Percentiles rank a stretch among this genome's conserved stretches.
These are phyloP conservation scores for Yamadazyma friedrichii DNA, from an alignment of 1,139 yeast genomes.

Conservation along the genomic window DNA sequence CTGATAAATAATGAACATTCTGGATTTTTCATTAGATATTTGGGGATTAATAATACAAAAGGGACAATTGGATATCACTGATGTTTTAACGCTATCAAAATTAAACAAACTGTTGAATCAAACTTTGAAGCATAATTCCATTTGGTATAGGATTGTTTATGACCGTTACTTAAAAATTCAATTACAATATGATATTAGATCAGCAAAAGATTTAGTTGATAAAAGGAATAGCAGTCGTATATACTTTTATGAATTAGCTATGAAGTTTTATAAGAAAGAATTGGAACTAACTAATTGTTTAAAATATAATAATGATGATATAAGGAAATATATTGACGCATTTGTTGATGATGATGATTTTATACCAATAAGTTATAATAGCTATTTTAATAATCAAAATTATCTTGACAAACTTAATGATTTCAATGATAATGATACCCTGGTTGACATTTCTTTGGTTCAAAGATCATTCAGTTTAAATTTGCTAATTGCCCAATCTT, in stretches of 20 bases:
- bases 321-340: conserved; percentile 11
- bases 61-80: conserved; percentile 20
- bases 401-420: neutral
- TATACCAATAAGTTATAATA: conserved; percentile 17
- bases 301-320: conserved; percentile 9
- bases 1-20: conserved; percentile 2
- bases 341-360: conserved; percentile 17
- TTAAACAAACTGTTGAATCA: conserved; percentile 13
- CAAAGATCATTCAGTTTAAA: conserved; percentile 10
- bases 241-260: conserved; percentile 8
- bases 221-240: neutral
- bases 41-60: conserved; percentile 18
- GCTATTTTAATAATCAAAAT: neutral
- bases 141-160: conserved; percentile 20
- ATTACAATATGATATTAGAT: conserved; percentile 13
- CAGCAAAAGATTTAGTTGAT: conserved; percentile 5
- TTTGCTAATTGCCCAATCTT: conserved; percentile 16
- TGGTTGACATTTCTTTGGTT: neutral
- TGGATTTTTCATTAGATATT: conserved; percentile 17
- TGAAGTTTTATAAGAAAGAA: conserved; percentile 13
- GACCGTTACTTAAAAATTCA: conserved; percentile 14
- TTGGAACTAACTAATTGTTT: conserved; percentile 8
- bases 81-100: conserved; percentile 19
- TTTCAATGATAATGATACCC: neutral
- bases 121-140: conserved; percentile 13